Base-by-base conservation (phyloP, 208 protist species). In the Wallacemonas sp. region DNA sequence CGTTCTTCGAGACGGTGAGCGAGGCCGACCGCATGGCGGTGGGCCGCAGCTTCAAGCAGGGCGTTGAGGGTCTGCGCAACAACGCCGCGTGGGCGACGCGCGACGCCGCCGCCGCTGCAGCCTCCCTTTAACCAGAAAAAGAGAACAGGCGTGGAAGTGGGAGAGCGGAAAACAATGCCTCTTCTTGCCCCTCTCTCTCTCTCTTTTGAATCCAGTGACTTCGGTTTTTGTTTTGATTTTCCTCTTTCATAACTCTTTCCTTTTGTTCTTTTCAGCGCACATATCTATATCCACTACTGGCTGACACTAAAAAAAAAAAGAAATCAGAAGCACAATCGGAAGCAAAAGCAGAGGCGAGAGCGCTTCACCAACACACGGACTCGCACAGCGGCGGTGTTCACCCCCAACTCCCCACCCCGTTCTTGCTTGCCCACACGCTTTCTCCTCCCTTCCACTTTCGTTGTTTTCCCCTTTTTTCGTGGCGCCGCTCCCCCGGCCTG, bases 21-120 rank as follows among this genome's bases (percentile, higher is more conserved):
- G 81, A 87, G 33, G 50, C 69, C 27, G 73, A 68, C n/a, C 70
- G 71, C 62, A 48, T 71, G 42, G 66, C 70, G 3, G 71, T 87
- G 36, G 57, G 64, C 29, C 61, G 76, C n/a, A 57, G 66, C 0
- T 71, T 76, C 34, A 13, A 67, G 10, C 65, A 76, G 64, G 73
- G 77, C 27, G 27, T 88, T 4, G 77, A 88, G 64, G 73, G 63
- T 19, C 32, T 87, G n/a, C 58, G 62, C 8, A 76, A 73, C 41
- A 86, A 86, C 64, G 71, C 72, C 19, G 50, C 33, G 12, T 81
- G 75, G 76, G 76, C 66, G 10, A 13, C 68, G 8, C 68, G 76
- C 24, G 76, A 86, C 42, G 54, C 63, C 13, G 68, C 66, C 27
- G 34, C 37, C 22, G 62, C 83, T 3, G 48, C 45, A 19, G 45